Evolutionary conservation across 1,284 basidiomycete species (phyloP).

Genomic region (Omphalotus olearius): DNA sequence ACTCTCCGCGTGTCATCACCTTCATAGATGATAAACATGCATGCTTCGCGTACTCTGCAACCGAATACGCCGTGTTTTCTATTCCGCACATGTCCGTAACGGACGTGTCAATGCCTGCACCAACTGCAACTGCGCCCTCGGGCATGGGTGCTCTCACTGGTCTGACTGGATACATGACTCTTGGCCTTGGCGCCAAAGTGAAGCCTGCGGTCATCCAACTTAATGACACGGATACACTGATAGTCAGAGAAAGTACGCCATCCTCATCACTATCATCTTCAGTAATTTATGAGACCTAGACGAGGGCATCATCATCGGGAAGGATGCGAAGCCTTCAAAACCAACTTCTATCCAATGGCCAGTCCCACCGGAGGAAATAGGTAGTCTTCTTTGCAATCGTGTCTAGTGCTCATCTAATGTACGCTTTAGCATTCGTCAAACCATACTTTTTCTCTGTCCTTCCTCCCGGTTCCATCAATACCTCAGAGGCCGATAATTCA

Average conservation of each 20-base stretch:
- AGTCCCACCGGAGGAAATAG: slow-evolving; percentile 76
- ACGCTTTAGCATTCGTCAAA: slow-evolving; percentile 61
- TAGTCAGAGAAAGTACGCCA: slow-evolving; percentile 78
- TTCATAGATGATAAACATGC: slow-evolving; percentile 62
- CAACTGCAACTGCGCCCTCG: slow-evolving; percentile 41
- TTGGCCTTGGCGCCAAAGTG: slow-evolving; percentile 71
- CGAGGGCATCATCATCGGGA: slow-evolving; percentile 69
- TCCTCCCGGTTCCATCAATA: slow-evolving; percentile 59
- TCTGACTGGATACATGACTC: slow-evolving; percentile 85
- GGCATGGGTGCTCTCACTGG: slow-evolving; percentile 74
- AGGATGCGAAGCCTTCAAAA: slow-evolving; percentile 64
- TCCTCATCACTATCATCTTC: background rate
- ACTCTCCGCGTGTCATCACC: slow-evolving; percentile 75
- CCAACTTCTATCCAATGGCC: slow-evolving; percentile 71
- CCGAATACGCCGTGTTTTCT: slow-evolving; percentile 74
- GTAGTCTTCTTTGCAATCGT: slow-evolving; percentile 31
- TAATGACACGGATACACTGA: slow-evolving; percentile 65
- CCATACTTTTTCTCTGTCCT: slow-evolving; percentile 85
- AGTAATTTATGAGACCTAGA: slow-evolving; percentile 37
- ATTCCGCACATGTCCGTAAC: slow-evolving; percentile 52
- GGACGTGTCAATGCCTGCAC: slow-evolving; percentile 53
- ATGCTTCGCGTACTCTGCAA: slow-evolving; percentile 76
- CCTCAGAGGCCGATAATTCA: slow-evolving; percentile 20
- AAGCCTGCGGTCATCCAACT: slow-evolving; percentile 65
- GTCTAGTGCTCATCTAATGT: background rate